Conservation (phyloP, 768 basidiomycete species). For the Epithele typhae region DNA sequence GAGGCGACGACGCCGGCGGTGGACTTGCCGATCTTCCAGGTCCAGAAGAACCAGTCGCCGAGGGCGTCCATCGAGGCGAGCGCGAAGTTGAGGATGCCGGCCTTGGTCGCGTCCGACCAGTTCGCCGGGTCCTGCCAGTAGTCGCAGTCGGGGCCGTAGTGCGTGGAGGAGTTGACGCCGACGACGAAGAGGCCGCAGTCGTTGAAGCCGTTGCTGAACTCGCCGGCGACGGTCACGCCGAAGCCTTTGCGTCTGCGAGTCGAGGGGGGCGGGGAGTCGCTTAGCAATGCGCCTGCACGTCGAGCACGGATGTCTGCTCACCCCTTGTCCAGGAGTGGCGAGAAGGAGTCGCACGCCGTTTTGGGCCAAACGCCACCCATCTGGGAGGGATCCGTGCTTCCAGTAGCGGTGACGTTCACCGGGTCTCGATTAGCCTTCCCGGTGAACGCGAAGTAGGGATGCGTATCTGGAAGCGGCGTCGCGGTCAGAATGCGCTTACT, state of each 20-base stretch:
- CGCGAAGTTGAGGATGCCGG: constrained; percentile 44
- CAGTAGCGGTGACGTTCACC: constrained; percentile 24
- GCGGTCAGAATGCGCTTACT: too few relatives aligned
- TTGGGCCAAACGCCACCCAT: constrained; percentile 25
- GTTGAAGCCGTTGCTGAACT: constrained; percentile 65
- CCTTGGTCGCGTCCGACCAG: constrained; percentile 47
- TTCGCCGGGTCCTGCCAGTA: constrained; percentile 40
- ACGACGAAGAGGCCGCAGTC: constrained; percentile 52
- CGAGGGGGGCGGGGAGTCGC: too few relatives aligned
- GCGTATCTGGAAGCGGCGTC: constrained; percentile 22
- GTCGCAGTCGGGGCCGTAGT: constrained; percentile 37
- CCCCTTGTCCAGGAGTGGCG: constrained; percentile 44
- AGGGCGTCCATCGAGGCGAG: constrained; percentile 61
- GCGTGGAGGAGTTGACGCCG: constrained; percentile 29
- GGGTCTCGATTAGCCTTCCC: constrained; percentile 27
- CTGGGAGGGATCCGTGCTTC: constrained; percentile 24
- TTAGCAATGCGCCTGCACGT: too few relatives aligned
- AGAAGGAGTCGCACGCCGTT: constrained; percentile 30
- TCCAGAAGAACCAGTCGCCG: constrained; percentile 71
- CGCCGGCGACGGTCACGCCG: constrained; percentile 68
- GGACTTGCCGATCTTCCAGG: constrained; percentile 67
- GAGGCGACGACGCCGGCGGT: constrained; percentile 40
- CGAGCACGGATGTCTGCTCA: constrained; percentile 31
- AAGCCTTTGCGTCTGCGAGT: constrained; percentile 42
- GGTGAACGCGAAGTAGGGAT: constrained; percentile 42